Percentiles rank a stretch among this genome's conserved stretches.
phyloP scores from a whole-genome alignment of 2,329 filamentous ascomycete genomes.

The Cladosporium sp. region DNA sequence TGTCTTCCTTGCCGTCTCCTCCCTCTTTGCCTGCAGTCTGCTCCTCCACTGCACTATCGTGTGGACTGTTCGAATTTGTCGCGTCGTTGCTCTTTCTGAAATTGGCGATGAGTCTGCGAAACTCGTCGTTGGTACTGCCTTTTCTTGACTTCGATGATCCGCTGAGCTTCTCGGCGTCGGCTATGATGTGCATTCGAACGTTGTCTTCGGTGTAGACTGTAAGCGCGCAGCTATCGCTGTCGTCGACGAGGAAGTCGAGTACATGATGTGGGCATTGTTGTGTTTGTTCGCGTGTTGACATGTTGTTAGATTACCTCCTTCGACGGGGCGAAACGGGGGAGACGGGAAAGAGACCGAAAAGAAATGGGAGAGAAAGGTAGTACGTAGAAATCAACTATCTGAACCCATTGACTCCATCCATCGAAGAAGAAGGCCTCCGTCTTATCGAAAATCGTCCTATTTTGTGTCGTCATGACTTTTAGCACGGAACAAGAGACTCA shows the following conservation, averaged over 20 bases:
- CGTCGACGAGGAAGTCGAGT: slow-evolving; percentile 31
- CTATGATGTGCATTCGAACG: slow-evolving; percentile 31
- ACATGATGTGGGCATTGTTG: slow-evolving; percentile 19
- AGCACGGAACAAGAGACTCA: neutral
- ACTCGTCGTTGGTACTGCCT: slow-evolving; percentile 20
- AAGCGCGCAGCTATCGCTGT: slow-evolving; percentile 29
- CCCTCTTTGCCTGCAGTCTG: neutral
- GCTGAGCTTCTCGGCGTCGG: slow-evolving; percentile 23
- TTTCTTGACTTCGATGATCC: slow-evolving; percentile 19
- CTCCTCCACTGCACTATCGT: slow-evolving; percentile 25
- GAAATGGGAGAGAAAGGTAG: too few species aligned
- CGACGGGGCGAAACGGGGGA: too few species aligned
- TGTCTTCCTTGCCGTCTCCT: slow-evolving; percentile 1
- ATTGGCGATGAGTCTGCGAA: slow-evolving; percentile 21
- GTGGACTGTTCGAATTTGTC: neutral
- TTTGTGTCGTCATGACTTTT: slow-evolving; percentile 9
- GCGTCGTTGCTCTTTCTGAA: slow-evolving; percentile 16
- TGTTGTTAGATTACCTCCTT: too few species aligned
- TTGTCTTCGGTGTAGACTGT: slow-evolving; percentile 24
- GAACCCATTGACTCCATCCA: too few species aligned
- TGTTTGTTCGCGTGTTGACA: neutral
- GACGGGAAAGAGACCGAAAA: too few species aligned
- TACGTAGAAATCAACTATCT: too few species aligned
- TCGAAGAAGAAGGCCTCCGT: neutral
- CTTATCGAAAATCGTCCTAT: neutral